Evolutionary conservation across 805 yeast species (phyloP), one percentile per base, ranked within the genome.

Genomic region (Tetrapisispora taiwanensis): DNA sequence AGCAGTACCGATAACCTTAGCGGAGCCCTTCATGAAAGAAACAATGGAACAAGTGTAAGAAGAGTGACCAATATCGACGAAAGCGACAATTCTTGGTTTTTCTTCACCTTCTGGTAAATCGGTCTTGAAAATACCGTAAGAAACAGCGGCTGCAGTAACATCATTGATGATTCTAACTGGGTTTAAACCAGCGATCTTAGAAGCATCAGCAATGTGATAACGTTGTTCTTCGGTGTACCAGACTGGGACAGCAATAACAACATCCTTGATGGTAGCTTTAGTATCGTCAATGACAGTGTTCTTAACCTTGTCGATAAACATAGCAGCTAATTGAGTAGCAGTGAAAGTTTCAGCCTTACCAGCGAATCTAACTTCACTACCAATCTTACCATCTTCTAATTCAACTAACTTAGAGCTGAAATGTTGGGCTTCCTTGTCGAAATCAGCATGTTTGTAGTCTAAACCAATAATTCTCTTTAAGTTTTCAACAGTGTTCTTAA

Each of bases 91-190:
- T 72, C 83, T 81, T 62, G 88, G 81, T 67, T 81, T 83, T 58
- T 85, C 95, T 33, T 58, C 62, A 42, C 54, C 58, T 69, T 88
- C 97, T 60, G 97, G 95, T 59, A 90, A 76, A 63, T 90, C 97
- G 54, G 84, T 77, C 77, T 90, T 89, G 81, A 89, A 89, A 47
- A 90, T 95, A 74, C 97, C 97, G 73, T 92, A 94, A 59, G 96
- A 94, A 53, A 92, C 95, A 60, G 97, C 97, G 48, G 97, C 97
- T 48, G 97, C 97, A 47, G 97, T 89, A 54, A 85, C 82, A 66
- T 92, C 97, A 68, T 92, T 92, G 56, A 92, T 95, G 52, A 92
- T 79, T 77, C 97, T 84, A 47, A 90, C 97, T 48, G 97, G 97
- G 79, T 89, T 89, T 61, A 90, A 76, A 49, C 95, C 95, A 46